Evolutionary conservation across 345 rosid genomes (phyloP).

Genomic region (Camelina neglecta): DNA sequence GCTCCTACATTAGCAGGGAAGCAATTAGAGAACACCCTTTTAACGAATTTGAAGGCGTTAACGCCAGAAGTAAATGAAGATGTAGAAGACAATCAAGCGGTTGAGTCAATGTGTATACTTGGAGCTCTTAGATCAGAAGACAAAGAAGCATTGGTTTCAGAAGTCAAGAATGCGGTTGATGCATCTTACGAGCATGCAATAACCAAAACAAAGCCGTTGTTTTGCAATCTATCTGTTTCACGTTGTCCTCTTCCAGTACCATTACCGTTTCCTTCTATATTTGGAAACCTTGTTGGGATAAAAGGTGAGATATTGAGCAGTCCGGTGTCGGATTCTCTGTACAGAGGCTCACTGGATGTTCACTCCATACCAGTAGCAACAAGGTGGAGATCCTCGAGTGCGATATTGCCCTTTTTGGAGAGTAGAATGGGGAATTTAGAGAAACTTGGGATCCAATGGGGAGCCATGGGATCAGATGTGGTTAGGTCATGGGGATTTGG

Average conservation of each 20-base stretch:
- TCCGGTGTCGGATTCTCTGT: slow-evolving; percentile 50
- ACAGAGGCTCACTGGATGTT: slow-evolving; percentile 74
- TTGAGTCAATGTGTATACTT: slow-evolving; percentile 70
- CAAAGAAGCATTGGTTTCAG: slow-evolving; percentile 57
- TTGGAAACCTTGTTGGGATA: slow-evolving; percentile 64
- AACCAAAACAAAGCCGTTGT: slow-evolving; percentile 51
- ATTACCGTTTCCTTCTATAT: slow-evolving; percentile 89
- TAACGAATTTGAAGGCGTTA: slow-evolving; percentile 59
- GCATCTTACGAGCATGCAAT: slow-evolving; percentile 51
- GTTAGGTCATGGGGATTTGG: slow-evolving; percentile 85
- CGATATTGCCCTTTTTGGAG: slow-evolving; percentile 72
- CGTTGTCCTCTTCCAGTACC: slow-evolving; percentile 91
- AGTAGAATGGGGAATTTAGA: slow-evolving; percentile 60
- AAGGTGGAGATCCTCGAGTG: slow-evolving; percentile 70
- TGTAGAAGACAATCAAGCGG: slow-evolving; percentile 66
- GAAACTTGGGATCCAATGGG: slow-evolving; percentile 61
- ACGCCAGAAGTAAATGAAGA: slow-evolving; percentile 70
- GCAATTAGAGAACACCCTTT: slow-evolving; percentile 51
- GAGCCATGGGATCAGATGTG: slow-evolving; percentile 68
- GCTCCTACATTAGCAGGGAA: slow-evolving; percentile 63
- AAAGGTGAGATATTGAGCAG: slow-evolving; percentile 72
- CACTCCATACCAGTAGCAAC: slow-evolving; percentile 78
- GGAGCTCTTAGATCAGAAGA: slow-evolving; percentile 74
- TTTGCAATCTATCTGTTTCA: slow-evolving; percentile 72
- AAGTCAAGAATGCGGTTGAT: slow-evolving; percentile 63